Percentiles rank a stretch among this genome's conserved stretches.
Conservation (phyloP, 2,329 filamentous ascomycete species). For the Aureobasidium namibiae region DNA sequence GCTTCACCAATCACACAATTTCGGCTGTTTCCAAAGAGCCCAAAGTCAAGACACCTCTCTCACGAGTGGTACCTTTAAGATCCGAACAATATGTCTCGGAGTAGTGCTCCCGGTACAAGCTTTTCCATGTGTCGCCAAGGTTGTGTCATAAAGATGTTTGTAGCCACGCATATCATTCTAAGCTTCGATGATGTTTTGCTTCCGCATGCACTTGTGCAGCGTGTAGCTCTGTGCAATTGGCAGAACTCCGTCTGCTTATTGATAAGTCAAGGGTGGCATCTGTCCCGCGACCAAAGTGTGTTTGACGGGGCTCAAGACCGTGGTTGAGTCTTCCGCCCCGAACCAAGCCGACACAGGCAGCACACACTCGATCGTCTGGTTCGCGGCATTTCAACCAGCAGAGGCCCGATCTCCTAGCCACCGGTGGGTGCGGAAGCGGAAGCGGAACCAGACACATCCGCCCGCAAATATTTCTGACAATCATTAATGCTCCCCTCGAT, state of each 20-base stretch:
- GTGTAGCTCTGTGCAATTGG: neutral
- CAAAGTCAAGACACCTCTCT: neutral
- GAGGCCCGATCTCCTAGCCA: neutral
- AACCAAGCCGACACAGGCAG: neutral
- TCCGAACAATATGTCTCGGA: neutral
- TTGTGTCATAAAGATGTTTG: neutral
- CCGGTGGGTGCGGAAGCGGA: neutral
- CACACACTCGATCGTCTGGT: neutral
- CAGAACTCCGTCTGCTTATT: neutral
- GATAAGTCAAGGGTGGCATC: neutral
- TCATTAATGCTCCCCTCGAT: neutral
- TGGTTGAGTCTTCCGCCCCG: neutral
- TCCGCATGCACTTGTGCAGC: neutral
- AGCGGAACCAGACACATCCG: neutral
- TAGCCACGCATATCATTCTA: neutral
- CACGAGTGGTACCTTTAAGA: neutral
- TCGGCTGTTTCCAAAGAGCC: too few relatives aligned
- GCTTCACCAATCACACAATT: too few relatives aligned
- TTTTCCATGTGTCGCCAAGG: neutral
- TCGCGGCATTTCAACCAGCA: neutral
- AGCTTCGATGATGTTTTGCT: neutral
- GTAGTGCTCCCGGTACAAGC: neutral
- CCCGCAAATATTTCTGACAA: neutral
- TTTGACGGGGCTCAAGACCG: neutral
- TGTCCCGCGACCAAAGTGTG: neutral